Evolutionary conservation across 1,284 basidiomycete genomes (phyloP).

Genomic region (Tilletiaria anomala): DNA sequence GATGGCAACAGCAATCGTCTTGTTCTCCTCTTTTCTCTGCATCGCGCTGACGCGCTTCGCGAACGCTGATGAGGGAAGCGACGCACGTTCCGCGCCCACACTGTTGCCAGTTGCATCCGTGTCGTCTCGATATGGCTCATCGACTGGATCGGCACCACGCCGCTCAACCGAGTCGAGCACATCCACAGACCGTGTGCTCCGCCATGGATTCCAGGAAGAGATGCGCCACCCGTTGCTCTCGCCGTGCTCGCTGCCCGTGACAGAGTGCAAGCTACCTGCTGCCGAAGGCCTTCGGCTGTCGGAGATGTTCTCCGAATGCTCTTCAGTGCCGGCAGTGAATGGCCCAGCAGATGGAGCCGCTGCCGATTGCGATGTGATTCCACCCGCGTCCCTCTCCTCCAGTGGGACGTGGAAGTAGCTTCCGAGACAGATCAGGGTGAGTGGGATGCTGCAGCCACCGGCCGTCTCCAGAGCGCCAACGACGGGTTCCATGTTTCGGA

Average conservation of each 20-base stretch:
- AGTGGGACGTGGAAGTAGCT: constrained; percentile 54
- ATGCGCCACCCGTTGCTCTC: too few relatives aligned
- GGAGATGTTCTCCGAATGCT: neutral
- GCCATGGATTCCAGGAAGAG: too few relatives aligned
- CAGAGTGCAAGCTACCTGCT: neutral
- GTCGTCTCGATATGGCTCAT: neutral
- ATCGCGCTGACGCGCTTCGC: constrained; percentile 6
- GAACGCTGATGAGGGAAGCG: neutral
- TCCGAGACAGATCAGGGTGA: constrained; percentile 79
- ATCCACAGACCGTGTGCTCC: neutral
- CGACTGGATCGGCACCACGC: neutral
- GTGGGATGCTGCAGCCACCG: constrained; percentile 49
- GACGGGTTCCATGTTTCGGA: constrained; percentile 38
- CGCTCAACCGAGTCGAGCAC: too few relatives aligned
- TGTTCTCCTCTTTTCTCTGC: constrained; percentile 41
- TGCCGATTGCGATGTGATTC: neutral
- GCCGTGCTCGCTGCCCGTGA: neutral
- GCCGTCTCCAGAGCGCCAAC: constrained; percentile 42
- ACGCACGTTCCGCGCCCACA: neutral
- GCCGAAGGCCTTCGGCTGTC: too few relatives aligned
- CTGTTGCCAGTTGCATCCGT: neutral
- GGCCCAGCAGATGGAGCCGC: neutral
- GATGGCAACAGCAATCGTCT: constrained; percentile 65
- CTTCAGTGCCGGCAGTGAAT: neutral
- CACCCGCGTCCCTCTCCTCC: neutral